Base-by-base conservation (phyloP, 129 eudicot species). In the Deinandra increscens region DNA sequence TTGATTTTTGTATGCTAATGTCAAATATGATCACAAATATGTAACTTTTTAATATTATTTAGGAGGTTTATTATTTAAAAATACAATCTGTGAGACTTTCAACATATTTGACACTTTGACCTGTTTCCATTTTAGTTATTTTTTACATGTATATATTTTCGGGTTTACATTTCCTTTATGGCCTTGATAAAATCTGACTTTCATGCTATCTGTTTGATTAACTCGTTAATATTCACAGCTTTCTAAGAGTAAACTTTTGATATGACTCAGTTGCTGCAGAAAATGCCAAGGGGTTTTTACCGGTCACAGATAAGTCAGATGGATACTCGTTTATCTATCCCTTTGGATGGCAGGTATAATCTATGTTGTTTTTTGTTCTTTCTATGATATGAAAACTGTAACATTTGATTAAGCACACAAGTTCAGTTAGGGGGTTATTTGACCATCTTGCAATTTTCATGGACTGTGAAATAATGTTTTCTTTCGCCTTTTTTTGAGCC, bases 241-340 rank as follows among this genome's bases (percentile, higher is more conserved):
- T 81, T 74, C 96, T 88, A 77, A 86, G 84, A 77, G 67, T 69
- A 75, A 75, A 71, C 75, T 71, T 73, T 86, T 84, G 86, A 86
- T 86, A 79, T 89, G 90, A 79, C 70, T 94, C 99, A 94, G 99
- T 94, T 87, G 99, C 97, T 83, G 99, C 91, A 83, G 99, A 94
- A 94, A 78, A 74, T 29, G 79, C 67, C 44, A 94, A 94, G 79
- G 97, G 97, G 59, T 94, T 81, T 77, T 75, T 85, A 69, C 73
- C 82, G 0, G 93, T 90, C 76, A 87, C 88, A 0, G 99, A 94
- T 77, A 85, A 87, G 80, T 83, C 59, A 63, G 99, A 94, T 79
- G 97, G 97, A 49, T 94, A 94, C 72, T 75, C 86, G 42, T 83
- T 94, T 61, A 33, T 87, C 18, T 94, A 94, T 79, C 99, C 99